Evolutionary conservation across 495 filamentous ascomycete genomes (phyloP), one percentile per base, ranked within the genome.

Genomic region (Geoglossum glabrum): DNA sequence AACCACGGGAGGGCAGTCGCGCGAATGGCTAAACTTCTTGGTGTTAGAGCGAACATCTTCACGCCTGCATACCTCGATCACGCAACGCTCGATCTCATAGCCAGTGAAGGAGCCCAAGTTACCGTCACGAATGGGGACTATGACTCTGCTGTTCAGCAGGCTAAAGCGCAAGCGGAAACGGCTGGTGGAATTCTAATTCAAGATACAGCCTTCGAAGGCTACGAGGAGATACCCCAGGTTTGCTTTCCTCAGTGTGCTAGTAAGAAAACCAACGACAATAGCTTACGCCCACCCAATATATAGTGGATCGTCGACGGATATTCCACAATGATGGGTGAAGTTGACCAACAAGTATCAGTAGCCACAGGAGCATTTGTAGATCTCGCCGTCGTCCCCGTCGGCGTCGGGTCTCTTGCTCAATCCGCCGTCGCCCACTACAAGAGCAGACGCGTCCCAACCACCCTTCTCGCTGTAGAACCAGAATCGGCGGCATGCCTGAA

Each of bases 261-360:
- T 27, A 50, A 50, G 40, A 13, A 13, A 19, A 45, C 13, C 40
- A 19, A 13, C 13, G 13, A 45, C 40, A 45, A 45, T 13, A 19
- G 40, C 26, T 50, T 23, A 50, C 46, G 5, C 15, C 21, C 15
- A 5, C 26, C 40, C 40, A 45, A 13, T 17, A 5, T n/a, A 10
- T 56, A 76, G 63, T 86, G 82, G 82, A 81, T 87, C 28, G 78
- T 84, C 0, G 81, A 86, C 15, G 84, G 84, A 5, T 88, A 88
- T 62, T 73, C 71, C 13, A 85, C 82, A 0, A 79, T 86, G 77
- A 70, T 86, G 61, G 56, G 63, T 3, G 84, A 88, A 65, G 69
- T 73, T 3, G 81, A 85, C 27, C 65, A 69, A 9, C 79, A 84
- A 59, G 64, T 11, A 28, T 67, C 9, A 51, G 4, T 69, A 62